Evolutionary conservation across 139 green algal species (phyloP), one percentile per base, ranked within the genome.

Genomic region (Volvox reticuliferus): DNA sequence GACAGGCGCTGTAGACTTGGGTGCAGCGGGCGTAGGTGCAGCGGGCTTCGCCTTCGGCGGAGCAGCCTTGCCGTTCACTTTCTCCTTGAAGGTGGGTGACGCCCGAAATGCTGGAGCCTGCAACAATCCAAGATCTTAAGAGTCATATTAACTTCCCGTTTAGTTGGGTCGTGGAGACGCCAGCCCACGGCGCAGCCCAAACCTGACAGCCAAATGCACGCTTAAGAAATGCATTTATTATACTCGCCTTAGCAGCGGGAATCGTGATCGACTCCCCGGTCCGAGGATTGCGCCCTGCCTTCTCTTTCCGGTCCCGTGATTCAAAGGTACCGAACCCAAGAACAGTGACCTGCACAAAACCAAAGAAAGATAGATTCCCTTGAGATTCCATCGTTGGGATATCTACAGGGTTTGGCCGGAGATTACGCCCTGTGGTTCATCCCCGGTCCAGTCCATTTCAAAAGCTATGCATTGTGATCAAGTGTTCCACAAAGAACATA

Each of bases 311-410:
- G 16, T 90, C 44, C 18, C 73, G 71, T 2, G 26, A 14, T 55
- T 90, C 86, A 22, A 90, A 75, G 24, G 50, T 62, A 17, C 86
- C 86, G 28, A 90, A 90, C 17, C 86, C 86, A 13, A 75, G 2
- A 26, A 90, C 65, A 2, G 86, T 90, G 0, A 90, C 86, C 71
- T 83, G 22, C 28, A n/a, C n/a, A n/a, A n/a, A n/a, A n/a, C n/a
- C n/a, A 26, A 16, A 33, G 28, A 32, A 50, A 32, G 13, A n/a
- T 71, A 2, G 79, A 28, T 21, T 35, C 24, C 21, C 65, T 30
- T 73, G 65, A 28, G 12, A 28, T 73, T 12, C 2, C 12, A 73
- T 28, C 65, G 65, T 28, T 30, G 21, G 24, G 21, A 73, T 73
- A 24, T 12, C 16, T 73, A 30, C 21, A 73, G 21, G 65, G 21